Evolutionary conservation across 345 rosid species (phyloP), one percentile per base, ranked within the genome.

Genomic region (Eucalyptus pumila): DNA sequence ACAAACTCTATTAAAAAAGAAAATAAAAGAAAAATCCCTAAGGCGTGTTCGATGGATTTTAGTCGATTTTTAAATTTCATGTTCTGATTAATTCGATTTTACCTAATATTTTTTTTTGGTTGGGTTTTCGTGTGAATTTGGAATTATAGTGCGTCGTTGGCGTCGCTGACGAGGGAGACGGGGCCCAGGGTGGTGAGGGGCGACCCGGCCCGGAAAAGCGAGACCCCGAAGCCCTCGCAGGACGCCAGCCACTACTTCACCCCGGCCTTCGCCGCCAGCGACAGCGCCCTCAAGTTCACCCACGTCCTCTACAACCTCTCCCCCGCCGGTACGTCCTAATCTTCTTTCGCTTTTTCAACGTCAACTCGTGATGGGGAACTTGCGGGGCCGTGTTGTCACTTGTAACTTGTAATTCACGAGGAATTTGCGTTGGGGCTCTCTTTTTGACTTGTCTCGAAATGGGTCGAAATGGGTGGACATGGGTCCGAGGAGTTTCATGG

Each of bases 281-380:
- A 98, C 92, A 98, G 99, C 87, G 89, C 93, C 80, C 92, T 98
- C 92, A 98, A 98, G 88, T 98, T 97, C 93, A 98, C 99, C 26
- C 99, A 97, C 83, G 91, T 98, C 87, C 99, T 98, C 86, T 97
- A 97, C 94, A 98, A 98, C 89, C 99, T 98, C 48, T 95, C 99
- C 49, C 99, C 99, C 17, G 99, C 97, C 42, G 99, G 99, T 96
- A 93, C 52, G 32, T 69, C 69, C 69, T 12, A 1, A 67, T 17
- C 24, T 37, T 37, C 47, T 21, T 6, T 0, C 27, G 83, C 83
- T 21, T 76, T 76, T 76, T 11, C 17, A 37, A 37, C 27, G 83
- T 37, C 83, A 76, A 37, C 83, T 11, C 83, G 14, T 6, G 83
- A 76, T 76, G 27, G 83, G 83, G 4, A 40, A 76, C 23, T 37